These are phyloP conservation scores for Cercospora janseana DNA, from an alignment of 2,329 filamentous ascomycete genomes.

Conservation along the genomic window DNA sequence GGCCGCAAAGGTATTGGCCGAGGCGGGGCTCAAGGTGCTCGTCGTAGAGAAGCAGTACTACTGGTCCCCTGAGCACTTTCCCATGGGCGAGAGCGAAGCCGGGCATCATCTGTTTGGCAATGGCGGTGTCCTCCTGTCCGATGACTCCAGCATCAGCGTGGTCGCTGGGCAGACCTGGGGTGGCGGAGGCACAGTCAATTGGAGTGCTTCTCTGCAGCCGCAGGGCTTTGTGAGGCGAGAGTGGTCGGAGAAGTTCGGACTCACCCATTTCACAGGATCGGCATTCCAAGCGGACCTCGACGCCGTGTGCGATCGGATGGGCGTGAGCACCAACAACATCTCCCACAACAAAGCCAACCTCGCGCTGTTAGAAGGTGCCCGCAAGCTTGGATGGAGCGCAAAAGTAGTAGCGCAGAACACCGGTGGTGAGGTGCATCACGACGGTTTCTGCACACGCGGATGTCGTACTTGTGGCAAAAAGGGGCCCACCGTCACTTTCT, in stretches of 20 bases:
- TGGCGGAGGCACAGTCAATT: slow-evolving; percentile 85
- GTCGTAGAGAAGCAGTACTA: slow-evolving; percentile 83
- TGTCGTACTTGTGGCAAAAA: slow-evolving; percentile 70
- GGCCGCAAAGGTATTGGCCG: slow-evolving; percentile 73
- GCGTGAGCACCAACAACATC: slow-evolving; percentile 64
- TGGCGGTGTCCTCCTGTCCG: slow-evolving; percentile 57
- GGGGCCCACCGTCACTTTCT: slow-evolving; percentile 71
- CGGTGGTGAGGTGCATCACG: slow-evolving; percentile 69
- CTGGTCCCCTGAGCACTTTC: slow-evolving; percentile 68
- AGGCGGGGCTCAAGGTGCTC: slow-evolving; percentile 71
- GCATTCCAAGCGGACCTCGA: slow-evolving; percentile 79
- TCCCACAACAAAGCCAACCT: slow-evolving; percentile 71
- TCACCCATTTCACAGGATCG: slow-evolving; percentile 70
- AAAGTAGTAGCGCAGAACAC: slow-evolving; percentile 76
- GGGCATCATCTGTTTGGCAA: slow-evolving; percentile 67
- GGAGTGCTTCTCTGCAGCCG: slow-evolving; percentile 67
- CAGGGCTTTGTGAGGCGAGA: slow-evolving; percentile 75
- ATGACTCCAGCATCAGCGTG: slow-evolving; percentile 54
- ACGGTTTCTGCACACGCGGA: slow-evolving; percentile 61
- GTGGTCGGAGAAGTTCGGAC: slow-evolving; percentile 66
- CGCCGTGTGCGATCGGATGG: slow-evolving; percentile 74
- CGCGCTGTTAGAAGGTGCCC: slow-evolving; percentile 70
- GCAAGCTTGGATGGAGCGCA: slow-evolving; percentile 69
- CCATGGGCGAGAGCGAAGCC: slow-evolving; percentile 66
- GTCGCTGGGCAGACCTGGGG: slow-evolving; percentile 74